Conservation (phyloP, 1,139 yeast species). For the Magnusiomyces ingens region DNA sequence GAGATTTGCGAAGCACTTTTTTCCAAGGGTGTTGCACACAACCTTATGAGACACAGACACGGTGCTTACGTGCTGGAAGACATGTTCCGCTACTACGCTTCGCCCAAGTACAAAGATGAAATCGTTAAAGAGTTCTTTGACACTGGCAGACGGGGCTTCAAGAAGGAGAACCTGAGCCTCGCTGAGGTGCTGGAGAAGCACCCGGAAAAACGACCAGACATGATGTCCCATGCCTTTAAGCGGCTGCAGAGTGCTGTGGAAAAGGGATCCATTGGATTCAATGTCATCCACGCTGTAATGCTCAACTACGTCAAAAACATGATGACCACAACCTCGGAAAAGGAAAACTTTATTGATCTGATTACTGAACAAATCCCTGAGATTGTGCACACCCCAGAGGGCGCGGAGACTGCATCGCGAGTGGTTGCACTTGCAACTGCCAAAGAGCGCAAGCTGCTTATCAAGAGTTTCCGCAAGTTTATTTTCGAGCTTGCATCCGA, state of each 20-base stretch:
- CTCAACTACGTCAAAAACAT: conserved; percentile 74
- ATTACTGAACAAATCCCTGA: conserved; percentile 88
- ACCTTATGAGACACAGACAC: conserved; percentile 92
- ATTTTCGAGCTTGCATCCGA: conserved; percentile 67
- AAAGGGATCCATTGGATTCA: conserved; percentile 95
- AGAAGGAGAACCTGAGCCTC: conserved; percentile 51
- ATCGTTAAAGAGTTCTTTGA: conserved; percentile 97
- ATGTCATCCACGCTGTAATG: conserved; percentile 94
- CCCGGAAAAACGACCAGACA: conserved; percentile 75
- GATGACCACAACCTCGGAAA: conserved; percentile 49
- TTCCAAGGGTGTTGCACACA: conserved; percentile 63
- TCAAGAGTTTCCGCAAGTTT: conserved; percentile 68
- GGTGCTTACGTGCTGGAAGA: conserved; percentile 99
- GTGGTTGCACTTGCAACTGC: conserved; percentile 80
- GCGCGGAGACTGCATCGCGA: conserved; percentile 80
- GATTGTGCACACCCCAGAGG: conserved; percentile 91
- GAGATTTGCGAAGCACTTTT: conserved; percentile 76
- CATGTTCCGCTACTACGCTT: conserved; percentile 76
- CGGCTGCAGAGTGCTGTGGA: conserved; percentile 87
- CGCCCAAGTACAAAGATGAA: conserved; percentile 77
- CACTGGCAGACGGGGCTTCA: background rate
- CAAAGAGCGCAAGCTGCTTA: conserved; percentile 78
- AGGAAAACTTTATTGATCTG: conserved; percentile 75
- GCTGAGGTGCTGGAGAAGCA: conserved; percentile 60
- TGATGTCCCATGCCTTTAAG: conserved; percentile 69